Percentiles rank a stretch among this genome's conserved stretches.
Conservation (phyloP, 805 yeast species). For the Starmerella gropengiesseri region DNA sequence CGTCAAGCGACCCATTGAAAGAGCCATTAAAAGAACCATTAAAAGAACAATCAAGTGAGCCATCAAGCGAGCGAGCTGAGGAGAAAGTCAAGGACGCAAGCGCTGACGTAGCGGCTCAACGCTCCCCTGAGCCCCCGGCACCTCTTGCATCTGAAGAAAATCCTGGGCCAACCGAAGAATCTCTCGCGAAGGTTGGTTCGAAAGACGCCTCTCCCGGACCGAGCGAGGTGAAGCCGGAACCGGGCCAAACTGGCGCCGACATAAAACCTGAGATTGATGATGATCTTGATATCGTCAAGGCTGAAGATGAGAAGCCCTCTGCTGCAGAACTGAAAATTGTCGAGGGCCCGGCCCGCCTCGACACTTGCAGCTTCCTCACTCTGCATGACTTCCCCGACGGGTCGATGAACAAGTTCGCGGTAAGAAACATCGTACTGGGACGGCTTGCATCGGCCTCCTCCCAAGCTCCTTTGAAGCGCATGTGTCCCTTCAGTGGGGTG, state of each 20-base stretch:
- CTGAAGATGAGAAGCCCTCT: background rate
- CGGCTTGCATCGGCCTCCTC: conserved; percentile 30
- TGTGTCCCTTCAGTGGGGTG: conserved; percentile 63
- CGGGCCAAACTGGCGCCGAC: background rate
- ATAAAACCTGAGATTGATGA: background rate
- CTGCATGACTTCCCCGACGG: conserved; percentile 39
- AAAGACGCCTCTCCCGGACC: too few species aligned
- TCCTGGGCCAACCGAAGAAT: too few species aligned
- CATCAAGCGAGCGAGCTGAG: too few species aligned
- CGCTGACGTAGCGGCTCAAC: too few species aligned
- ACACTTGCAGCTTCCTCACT: conserved; percentile 34
- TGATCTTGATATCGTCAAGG: background rate
- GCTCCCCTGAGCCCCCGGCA: too few species aligned
- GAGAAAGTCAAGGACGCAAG: too few species aligned
- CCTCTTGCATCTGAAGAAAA: too few species aligned
- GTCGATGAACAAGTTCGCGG: conserved; percentile 19
- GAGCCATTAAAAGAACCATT: too few species aligned
- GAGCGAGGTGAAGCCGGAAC: too few species aligned
- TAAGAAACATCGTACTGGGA: conserved; percentile 46
- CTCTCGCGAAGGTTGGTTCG: too few species aligned
- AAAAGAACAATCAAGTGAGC: too few species aligned
- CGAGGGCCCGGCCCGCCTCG: conserved; percentile 16
- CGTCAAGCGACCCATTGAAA: too few species aligned
- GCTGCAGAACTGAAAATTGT: background rate
- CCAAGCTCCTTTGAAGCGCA: conserved; percentile 41